Evolutionary conservation across 805 yeast species (phyloP).

Genomic region (Kockiozyma suomiensis): DNA sequence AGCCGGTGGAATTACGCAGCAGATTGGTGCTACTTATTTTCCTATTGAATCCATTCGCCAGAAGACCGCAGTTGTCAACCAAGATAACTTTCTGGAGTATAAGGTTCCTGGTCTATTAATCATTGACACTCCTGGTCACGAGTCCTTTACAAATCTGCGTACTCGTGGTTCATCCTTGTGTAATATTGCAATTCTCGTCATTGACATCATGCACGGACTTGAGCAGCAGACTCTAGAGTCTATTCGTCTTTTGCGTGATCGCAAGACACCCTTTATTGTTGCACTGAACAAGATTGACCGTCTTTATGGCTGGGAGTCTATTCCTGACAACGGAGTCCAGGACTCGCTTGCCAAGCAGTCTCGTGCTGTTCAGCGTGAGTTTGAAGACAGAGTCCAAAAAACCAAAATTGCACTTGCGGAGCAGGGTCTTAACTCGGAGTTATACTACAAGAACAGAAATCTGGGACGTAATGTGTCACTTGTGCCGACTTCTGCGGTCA

Average conservation of each 20-base stretch:
- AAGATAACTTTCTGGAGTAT: slow-evolving; percentile 73
- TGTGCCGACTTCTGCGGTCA: slow-evolving; percentile 98
- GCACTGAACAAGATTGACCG: slow-evolving; percentile 98
- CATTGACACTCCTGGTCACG: slow-evolving; percentile 99
- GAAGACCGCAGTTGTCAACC: slow-evolving; percentile 89
- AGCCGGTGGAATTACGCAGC: slow-evolving; percentile 99
- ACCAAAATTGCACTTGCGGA: slow-evolving; percentile 91
- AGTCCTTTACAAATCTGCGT: slow-evolving; percentile 95
- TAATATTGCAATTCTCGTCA: slow-evolving; percentile 97
- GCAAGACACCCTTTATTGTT: slow-evolving; percentile 97
- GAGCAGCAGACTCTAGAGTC: slow-evolving; percentile 98
- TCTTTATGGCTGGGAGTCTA: slow-evolving; percentile 89
- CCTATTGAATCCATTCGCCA: slow-evolving; percentile 91
- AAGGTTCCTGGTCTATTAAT: slow-evolving; percentile 97
- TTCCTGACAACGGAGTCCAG: slow-evolving; percentile 93
- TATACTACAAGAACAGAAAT: slow-evolving; percentile 93
- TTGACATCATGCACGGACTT: slow-evolving; percentile 98
- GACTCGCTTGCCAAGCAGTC: slow-evolving; percentile 84
- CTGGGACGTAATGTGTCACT: slow-evolving; percentile 91
- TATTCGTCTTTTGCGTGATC: slow-evolving; percentile 84
- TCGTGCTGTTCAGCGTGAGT: slow-evolving; percentile 86
- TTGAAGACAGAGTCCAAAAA: slow-evolving; percentile 79
- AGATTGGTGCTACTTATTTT: slow-evolving; percentile 99
- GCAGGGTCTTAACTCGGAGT: slow-evolving; percentile 97
- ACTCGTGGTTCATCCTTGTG: slow-evolving; percentile 98